Conservation (phyloP, 73 alveolate genomes). For the Paramecium bursaria region DNA sequence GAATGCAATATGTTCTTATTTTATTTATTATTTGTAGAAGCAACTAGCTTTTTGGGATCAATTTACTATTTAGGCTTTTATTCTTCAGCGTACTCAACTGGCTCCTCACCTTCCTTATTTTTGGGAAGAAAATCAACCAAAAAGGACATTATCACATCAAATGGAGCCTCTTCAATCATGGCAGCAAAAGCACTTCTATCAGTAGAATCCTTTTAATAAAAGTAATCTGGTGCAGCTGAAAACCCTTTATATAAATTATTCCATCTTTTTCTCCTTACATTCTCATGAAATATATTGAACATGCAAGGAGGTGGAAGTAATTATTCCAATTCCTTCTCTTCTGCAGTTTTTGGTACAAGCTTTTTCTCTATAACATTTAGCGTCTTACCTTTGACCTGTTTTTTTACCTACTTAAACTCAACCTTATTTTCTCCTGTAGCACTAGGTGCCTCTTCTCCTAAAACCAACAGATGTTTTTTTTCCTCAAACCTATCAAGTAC, state of each 20-base stretch:
- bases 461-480: neutral
- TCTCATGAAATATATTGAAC: slow-evolving; percentile 40
- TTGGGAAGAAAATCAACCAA: neutral
- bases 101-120: neutral
- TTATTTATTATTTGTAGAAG: neutral
- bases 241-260: slow-evolving; percentile 29
- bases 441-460: neutral
- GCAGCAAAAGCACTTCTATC: slow-evolving; percentile 3
- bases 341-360: too few species aligned
- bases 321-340: too few species aligned
- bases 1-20: slow-evolving; percentile 24
- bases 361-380: too few species aligned
- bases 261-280: slow-evolving; percentile 52
- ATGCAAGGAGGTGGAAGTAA: too few species aligned
- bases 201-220: neutral
- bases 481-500: neutral
- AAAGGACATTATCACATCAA: neutral
- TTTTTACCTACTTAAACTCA: neutral
- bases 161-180: slow-evolving; percentile 19
- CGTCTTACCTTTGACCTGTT: neutral
- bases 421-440: neutral
- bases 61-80: neutral
- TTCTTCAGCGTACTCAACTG: neutral
- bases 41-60: slow-evolving; percentile 9
- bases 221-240: slow-evolving; percentile 21